phyloP scores from a whole-genome alignment of 305 asterid genomes.

The Fraxinus paxiana region DNA sequence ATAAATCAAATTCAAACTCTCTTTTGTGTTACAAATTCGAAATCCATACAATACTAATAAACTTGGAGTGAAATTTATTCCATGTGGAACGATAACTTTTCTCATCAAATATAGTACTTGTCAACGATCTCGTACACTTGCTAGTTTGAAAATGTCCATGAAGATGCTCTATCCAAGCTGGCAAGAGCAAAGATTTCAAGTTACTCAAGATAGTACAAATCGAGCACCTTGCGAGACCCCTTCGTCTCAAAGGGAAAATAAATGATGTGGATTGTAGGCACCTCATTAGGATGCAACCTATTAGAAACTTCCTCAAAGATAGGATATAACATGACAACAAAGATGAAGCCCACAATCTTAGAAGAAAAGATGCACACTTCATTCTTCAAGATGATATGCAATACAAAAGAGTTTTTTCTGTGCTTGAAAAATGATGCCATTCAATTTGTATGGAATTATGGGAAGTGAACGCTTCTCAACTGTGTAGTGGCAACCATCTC shows the following conservation, averaged over 20 bases:
- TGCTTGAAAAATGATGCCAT: neutral
- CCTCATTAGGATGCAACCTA: neutral
- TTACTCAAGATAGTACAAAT: neutral
- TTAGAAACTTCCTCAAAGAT: neutral
- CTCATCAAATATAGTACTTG: neutral
- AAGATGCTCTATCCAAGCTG: neutral
- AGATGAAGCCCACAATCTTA: neutral
- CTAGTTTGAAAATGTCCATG: neutral
- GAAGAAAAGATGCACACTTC: neutral
- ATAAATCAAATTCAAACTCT: neutral
- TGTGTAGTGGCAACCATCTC: neutral
- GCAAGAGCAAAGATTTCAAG: neutral
- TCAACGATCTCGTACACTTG: neutral
- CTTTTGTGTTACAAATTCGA: neutral
- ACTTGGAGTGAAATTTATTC: neutral
- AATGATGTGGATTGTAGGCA: neutral
- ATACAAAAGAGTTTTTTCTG: neutral
- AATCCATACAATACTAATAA: neutral
- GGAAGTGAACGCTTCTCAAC: neutral
- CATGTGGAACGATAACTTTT: neutral
- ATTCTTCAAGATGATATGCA: neutral
- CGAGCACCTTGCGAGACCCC: neutral
- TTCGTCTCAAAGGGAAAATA: neutral
- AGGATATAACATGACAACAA: neutral
- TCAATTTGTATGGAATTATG: neutral